Conservation (phyloP, 73 alveolate species). For the Paramecium biaurelia region DNA sequence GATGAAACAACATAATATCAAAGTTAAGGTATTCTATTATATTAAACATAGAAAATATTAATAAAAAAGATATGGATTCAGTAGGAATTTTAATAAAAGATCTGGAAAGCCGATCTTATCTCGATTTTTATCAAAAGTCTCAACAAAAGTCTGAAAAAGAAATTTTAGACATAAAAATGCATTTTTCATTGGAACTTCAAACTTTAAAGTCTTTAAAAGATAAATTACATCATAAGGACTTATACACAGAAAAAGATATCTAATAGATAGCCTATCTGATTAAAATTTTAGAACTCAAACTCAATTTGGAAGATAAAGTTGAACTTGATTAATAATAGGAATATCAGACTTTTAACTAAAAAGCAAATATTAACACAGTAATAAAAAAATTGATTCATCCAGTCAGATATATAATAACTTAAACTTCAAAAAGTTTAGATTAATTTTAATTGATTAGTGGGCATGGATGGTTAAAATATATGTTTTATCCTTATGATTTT, state of each 20-base stretch:
- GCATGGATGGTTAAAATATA: not conserved
- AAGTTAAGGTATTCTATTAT: not conserved
- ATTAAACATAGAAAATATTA: not conserved
- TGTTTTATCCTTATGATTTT: not conserved
- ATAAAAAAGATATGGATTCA: not conserved
- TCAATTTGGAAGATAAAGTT: not conserved
- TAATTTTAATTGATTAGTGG: not conserved
- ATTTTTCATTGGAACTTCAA: not conserved
- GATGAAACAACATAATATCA: not conserved
- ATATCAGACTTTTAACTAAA: not conserved
- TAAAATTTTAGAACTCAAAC: not conserved
- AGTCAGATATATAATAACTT: not conserved
- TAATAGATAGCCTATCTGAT: not conserved
- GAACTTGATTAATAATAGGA: not conserved
- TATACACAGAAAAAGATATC: not conserved
- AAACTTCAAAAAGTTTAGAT: not conserved
- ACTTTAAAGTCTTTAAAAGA: not conserved
- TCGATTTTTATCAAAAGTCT: not conserved
- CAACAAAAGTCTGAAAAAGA: not conserved
- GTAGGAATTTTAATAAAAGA: not conserved
- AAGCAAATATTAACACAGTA: not conserved
- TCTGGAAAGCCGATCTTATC: not conserved
- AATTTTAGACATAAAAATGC: not conserved
- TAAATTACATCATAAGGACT: not conserved
- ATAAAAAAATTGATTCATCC: not conserved